These are phyloP conservation scores for Nigrograna mackinnonii DNA, from an alignment of 2,329 filamentous ascomycete species.

Conservation along the genomic window DNA sequence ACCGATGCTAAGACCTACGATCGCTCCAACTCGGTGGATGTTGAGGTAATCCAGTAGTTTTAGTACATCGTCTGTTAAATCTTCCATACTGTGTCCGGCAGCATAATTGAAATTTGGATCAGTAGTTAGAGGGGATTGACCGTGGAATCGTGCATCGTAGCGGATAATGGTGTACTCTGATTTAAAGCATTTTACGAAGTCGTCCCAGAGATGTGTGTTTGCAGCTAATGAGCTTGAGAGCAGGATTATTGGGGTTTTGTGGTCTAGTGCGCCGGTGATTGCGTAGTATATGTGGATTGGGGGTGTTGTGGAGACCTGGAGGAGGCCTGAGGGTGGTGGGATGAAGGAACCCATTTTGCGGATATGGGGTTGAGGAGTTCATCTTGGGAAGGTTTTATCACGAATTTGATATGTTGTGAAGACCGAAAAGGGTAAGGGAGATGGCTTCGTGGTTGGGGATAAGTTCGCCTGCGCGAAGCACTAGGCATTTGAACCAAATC, in stretches of 20 bases:
- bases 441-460: too few relatives aligned
- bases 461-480: too few relatives aligned
- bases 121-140: neutral
- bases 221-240: neutral
- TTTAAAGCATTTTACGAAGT: neutral
- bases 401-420: too few relatives aligned
- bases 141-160: neutral
- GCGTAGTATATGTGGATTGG: neutral
- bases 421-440: too few relatives aligned
- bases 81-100: neutral
- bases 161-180: neutral
- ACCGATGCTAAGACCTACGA: slow-evolving; percentile 1
- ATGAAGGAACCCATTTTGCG: neutral
- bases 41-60: neutral
- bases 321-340: neutral
- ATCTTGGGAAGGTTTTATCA: too few relatives aligned
- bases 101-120: neutral
- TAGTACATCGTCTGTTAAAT: neutral
- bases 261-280: neutral
- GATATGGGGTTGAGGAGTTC: too few relatives aligned
- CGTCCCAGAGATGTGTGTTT: neutral
- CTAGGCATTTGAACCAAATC: too few relatives aligned
- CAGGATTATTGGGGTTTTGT: neutral
- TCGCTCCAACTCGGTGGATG: neutral
- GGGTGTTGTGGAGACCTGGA: neutral